These are phyloP conservation scores for Aspergillus piperis DNA, from an alignment of 2,329 filamentous ascomycete genomes.

Conservation along the genomic window DNA sequence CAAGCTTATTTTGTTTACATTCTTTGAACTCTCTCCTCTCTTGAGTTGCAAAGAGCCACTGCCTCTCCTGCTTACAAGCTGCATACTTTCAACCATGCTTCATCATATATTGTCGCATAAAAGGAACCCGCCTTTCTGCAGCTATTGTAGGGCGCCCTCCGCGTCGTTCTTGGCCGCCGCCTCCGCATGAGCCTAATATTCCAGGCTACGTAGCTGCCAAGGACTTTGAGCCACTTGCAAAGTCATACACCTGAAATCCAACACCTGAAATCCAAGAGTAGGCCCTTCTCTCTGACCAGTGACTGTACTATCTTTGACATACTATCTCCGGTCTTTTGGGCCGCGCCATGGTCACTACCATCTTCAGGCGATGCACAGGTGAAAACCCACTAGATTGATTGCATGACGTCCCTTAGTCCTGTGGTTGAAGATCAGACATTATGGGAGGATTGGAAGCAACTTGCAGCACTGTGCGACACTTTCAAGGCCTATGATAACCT, in stretches of 20 bases:
- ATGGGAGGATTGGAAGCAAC: too few species aligned
- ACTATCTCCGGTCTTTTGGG: too few species aligned
- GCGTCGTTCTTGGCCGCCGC: slow-evolving; percentile 4
- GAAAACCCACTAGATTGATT: background rate
- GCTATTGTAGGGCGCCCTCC: slow-evolving; percentile 1
- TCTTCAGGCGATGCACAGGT: background rate
- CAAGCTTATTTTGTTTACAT: background rate
- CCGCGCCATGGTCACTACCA: too few species aligned
- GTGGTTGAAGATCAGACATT: background rate
- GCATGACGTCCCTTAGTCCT: background rate
- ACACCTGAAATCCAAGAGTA: too few species aligned
- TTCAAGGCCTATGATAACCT: too few species aligned
- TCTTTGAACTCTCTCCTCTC: background rate
- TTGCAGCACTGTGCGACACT: background rate
- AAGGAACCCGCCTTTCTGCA: slow-evolving; percentile 5
- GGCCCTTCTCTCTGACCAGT: too few species aligned
- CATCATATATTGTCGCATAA: background rate
- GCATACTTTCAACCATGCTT: too few species aligned
- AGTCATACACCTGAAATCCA: background rate
- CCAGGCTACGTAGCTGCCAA: background rate
- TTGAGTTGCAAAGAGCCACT: too few species aligned
- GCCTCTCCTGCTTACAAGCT: too few species aligned
- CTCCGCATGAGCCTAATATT: slow-evolving; percentile 3
- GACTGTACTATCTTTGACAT: too few species aligned
- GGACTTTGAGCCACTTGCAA: background rate